Percentiles rank a stretch among this genome's conserved stretches.
These are phyloP conservation scores for Mycena alexandri DNA, from an alignment of 768 basidiomycete genomes.

Conservation along the genomic window DNA sequence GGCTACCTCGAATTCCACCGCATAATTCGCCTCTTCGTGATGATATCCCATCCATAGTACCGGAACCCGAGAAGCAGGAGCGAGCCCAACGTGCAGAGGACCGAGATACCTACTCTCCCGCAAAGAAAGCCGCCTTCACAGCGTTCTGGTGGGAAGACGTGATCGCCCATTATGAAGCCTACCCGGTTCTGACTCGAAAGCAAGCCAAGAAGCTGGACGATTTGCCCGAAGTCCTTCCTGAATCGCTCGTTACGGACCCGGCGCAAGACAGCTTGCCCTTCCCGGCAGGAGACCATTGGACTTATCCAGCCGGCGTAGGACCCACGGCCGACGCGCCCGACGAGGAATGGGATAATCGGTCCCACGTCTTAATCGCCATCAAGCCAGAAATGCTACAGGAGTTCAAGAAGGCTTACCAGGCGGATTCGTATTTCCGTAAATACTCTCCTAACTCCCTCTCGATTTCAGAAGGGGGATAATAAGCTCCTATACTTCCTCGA, in stretches of 20 bases:
- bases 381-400: neutral
- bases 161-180: neutral
- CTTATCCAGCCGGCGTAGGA: neutral
- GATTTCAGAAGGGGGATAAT: neutral
- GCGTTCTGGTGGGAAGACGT: slow-evolving; percentile 10
- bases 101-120: neutral
- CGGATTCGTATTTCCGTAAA: slow-evolving; percentile 3
- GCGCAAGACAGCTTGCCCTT: neutral
- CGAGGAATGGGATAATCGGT: neutral
- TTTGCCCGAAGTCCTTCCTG: no score
- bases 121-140: slow-evolving; percentile 1
- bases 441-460: neutral
- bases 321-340: no score
- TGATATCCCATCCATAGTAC: slow-evolving; percentile 5
- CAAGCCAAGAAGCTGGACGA: no score
- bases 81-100: neutral
- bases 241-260: no score
- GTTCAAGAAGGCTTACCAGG: neutral
- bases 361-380: neutral
- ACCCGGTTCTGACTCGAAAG: neutral
- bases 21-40: neutral
- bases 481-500: slow-evolving; percentile 23
- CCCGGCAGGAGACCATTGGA: slow-evolving; percentile 1
- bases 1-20: slow-evolving; percentile 7
- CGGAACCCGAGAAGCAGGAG: neutral